phyloP scores from a whole-genome alignment of 805 yeast species.

The Ascoidea rubescens region DNA sequence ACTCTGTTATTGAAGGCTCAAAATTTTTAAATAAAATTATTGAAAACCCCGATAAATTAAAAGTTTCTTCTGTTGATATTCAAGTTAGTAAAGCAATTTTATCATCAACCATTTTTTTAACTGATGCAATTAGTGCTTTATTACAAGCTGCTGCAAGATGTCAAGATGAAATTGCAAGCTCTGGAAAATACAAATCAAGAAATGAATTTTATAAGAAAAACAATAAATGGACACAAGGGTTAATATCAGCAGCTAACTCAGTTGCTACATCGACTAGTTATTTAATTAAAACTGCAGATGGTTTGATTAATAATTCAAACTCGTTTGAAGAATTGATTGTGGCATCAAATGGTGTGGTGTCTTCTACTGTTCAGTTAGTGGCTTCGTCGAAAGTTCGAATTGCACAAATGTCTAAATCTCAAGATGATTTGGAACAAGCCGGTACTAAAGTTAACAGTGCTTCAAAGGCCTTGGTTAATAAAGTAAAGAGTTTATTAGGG shows the following conservation, averaged over 20 bases:
- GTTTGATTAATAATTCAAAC: constrained; percentile 49
- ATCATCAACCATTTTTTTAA: constrained; percentile 66
- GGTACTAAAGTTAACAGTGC: constrained; percentile 61
- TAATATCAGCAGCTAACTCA: constrained; percentile 77
- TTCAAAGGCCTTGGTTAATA: constrained; percentile 55
- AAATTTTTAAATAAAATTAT: constrained; percentile 40
- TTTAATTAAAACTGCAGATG: constrained; percentile 79
- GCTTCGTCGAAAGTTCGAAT: constrained; percentile 87
- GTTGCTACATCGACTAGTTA: constrained; percentile 74
- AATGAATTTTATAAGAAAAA: constrained; percentile 76
- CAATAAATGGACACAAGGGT: constrained; percentile 89
- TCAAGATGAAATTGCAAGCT: constrained; percentile 67
- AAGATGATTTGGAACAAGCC: constrained; percentile 56
- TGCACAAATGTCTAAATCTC: constrained; percentile 59
- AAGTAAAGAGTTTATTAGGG: constrained; percentile 48
- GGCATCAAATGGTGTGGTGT: constrained; percentile 84
- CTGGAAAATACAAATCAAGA: constrained; percentile 52
- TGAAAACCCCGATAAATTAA: constrained; percentile 33
- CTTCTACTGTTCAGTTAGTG: constrained; percentile 83
- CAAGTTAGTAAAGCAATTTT: constrained; percentile 68
- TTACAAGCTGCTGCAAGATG: constrained; percentile 68
- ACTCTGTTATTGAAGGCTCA: constrained; percentile 54
- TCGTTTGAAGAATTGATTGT: constrained; percentile 76
- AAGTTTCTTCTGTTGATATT: constrained; percentile 38
- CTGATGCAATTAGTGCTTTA: constrained; percentile 60